Percentiles rank a stretch among this genome's conserved stretches.
phyloP scores from a whole-genome alignment of 2,329 filamentous ascomycete species.

The Talaromyces sp. region DNA sequence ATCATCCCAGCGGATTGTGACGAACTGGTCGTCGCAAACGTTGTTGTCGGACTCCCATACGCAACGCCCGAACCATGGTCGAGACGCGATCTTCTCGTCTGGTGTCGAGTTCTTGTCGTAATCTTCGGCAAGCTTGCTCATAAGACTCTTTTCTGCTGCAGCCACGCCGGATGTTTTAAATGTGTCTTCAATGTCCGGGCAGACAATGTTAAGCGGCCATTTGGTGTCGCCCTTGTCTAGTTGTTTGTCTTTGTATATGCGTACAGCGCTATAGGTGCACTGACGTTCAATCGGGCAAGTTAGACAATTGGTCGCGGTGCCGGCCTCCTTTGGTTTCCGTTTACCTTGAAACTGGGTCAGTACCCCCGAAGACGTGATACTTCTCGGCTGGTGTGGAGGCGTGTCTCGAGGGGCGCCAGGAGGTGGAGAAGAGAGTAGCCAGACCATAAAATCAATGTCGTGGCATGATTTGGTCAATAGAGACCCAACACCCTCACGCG shows the following conservation, averaged over 20 bases:
- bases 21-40: conserved; percentile 87
- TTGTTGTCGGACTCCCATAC: conserved; percentile 92
- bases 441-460: conserved; percentile 87
- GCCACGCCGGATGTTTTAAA: conserved; percentile 40
- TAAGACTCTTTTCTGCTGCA: conserved; percentile 47
- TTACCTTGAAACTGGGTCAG: conserved; percentile 71
- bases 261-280: conserved; percentile 81
- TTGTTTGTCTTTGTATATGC: conserved; percentile 68
- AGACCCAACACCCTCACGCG: conserved; percentile 64
- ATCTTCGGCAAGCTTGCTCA: conserved; percentile 47
- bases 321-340: conserved; percentile 70
- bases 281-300: conserved; percentile 66
- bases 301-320: conserved; percentile 77
- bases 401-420: conserved; percentile 31
- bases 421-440: conserved; percentile 75
- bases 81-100: conserved; percentile 46
- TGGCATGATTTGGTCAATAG: conserved; percentile 94
- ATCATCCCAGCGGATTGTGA: conserved; percentile 83
- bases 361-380: conserved; percentile 68
- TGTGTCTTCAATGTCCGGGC: conserved; percentile 83
- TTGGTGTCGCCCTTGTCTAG: conserved; percentile 60
- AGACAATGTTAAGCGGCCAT: conserved; percentile 87
- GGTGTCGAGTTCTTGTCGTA: conserved; percentile 48
- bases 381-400: conserved; percentile 65
- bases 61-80: conserved; percentile 82